phyloP scores from a whole-genome alignment of 306 rosid species.

The Vachellia pachyceras region DNA sequence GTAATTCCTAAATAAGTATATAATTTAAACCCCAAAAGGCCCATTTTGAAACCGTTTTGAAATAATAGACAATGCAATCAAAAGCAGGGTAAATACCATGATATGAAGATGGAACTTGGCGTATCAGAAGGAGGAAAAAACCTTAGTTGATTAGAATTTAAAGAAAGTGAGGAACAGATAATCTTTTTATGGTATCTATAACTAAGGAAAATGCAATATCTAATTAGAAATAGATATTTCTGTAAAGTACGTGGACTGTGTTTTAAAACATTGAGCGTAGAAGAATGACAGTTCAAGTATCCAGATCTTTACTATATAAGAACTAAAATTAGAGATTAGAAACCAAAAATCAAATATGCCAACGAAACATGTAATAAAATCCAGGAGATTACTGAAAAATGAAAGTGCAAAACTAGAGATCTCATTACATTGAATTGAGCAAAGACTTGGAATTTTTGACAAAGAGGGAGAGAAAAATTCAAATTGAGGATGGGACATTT shows the following conservation, averaged over 20 bases:
- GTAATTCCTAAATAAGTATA: too few relatives aligned
- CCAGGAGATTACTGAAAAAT: too few relatives aligned
- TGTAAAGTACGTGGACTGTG: neutral
- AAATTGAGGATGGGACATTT: neutral
- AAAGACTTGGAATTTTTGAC: neutral
- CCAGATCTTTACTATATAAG: neutral
- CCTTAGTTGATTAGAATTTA: neutral
- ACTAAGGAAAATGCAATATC: neutral
- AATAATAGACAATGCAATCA: too few relatives aligned
- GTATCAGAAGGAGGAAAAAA: neutral
- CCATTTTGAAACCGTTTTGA: too few relatives aligned
- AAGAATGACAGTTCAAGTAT: neutral
- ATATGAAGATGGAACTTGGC: neutral
- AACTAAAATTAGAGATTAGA: neutral
- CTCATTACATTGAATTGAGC: neutral
- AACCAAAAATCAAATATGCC: too few relatives aligned
- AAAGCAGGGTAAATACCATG: neutral
- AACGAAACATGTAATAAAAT: too few relatives aligned
- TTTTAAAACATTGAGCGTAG: neutral
- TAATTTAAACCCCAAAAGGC: neutral
- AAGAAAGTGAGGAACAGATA: neutral
- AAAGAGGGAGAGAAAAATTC: neutral
- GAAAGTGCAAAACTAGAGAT: neutral
- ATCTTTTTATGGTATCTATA: neutral
- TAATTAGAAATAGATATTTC: neutral